Evolutionary conservation across 352 stramenopile genomes (phyloP).

Genomic region (Thalassiosira ordinaria): DNA sequence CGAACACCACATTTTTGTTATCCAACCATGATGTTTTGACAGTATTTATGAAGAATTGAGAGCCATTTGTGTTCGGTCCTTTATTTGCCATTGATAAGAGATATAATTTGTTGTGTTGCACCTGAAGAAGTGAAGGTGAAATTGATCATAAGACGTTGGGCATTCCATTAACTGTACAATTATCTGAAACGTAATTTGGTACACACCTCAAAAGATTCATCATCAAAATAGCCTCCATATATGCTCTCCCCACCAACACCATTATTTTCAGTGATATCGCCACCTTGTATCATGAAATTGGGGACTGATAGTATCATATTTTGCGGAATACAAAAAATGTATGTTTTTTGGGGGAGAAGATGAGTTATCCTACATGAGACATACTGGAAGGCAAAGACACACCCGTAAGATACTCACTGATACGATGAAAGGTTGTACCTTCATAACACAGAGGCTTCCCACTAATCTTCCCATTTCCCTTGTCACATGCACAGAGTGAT

Average conservation of each 20-base stretch:
- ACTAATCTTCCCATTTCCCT: conserved; percentile 87
- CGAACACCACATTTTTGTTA: conserved; percentile 85
- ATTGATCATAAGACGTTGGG: no score
- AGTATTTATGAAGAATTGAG: conserved; percentile 85
- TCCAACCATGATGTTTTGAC: conserved; percentile 95
- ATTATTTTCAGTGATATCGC: conserved; percentile 77
- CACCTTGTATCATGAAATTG: conserved; percentile 80
- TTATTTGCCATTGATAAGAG: conserved; percentile 80
- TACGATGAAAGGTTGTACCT: conserved; percentile 93
- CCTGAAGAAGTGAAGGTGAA: conserved; percentile 8
- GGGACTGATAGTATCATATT: no score
- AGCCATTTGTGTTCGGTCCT: conserved; percentile 70
- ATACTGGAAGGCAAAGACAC: neutral
- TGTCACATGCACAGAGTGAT: conserved; percentile 95
- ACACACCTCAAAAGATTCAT: conserved; percentile 72
- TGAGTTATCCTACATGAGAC: no score
- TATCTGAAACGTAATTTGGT: neutral
- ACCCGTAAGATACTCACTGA: conserved; percentile 82
- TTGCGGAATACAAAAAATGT: no score
- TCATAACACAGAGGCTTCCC: conserved; percentile 95
- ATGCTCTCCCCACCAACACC: conserved; percentile 80
- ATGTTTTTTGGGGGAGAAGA: no score
- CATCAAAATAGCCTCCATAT: conserved; percentile 76
- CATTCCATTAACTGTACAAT: no score
- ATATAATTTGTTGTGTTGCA: conserved; percentile 74